Evolutionary conservation across 2,329 filamentous ascomycete species (phyloP).

Genomic region (Cladosporium phlei): DNA sequence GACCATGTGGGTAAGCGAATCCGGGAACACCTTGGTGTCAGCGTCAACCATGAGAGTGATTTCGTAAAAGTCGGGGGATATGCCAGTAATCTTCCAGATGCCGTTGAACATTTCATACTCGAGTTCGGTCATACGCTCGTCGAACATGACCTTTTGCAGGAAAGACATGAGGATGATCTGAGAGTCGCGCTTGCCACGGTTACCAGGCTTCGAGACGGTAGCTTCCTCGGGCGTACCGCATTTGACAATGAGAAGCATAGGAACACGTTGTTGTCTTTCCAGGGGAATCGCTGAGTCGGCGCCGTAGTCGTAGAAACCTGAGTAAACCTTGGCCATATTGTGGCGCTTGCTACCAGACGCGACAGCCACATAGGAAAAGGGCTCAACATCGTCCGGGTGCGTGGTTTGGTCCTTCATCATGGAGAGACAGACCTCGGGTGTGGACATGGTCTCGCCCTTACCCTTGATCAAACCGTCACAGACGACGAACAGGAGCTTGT

Average conservation of each 20-base stretch:
- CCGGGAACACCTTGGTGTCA: conserved; percentile 98
- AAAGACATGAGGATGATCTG: conserved; percentile 99
- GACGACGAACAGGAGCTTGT: conserved; percentile 93
- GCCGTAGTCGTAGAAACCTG: conserved; percentile 97
- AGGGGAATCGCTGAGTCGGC: conserved; percentile 68
- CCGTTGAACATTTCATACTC: conserved; percentile 99
- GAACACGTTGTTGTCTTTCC: conserved; percentile 92
- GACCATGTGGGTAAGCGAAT: conserved; percentile 97
- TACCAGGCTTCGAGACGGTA: conserved; percentile 79
- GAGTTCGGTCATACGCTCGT: conserved; percentile 98
- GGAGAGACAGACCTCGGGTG: conserved; percentile 79
- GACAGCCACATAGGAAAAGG: conserved; percentile 94
- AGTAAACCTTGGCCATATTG: conserved; percentile 99
- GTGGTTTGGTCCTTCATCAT: conserved; percentile 95
- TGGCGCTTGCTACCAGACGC: conserved; percentile 93
- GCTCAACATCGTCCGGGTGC: conserved; percentile 72
- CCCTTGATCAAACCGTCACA: conserved; percentile 98
- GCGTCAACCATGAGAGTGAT: conserved; percentile 98
- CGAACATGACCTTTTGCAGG: conserved; percentile 99
- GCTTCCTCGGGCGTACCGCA: conserved; percentile 88
- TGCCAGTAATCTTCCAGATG: conserved; percentile 96
- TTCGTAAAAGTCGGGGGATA: conserved; percentile 97
- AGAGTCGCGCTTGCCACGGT: conserved; percentile 96
- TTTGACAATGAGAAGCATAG: conserved; percentile 96
- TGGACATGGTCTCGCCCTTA: conserved; percentile 78